phyloP scores from a whole-genome alignment of 2,329 filamentous ascomycete species.

The Cytospora piceicola region DNA sequence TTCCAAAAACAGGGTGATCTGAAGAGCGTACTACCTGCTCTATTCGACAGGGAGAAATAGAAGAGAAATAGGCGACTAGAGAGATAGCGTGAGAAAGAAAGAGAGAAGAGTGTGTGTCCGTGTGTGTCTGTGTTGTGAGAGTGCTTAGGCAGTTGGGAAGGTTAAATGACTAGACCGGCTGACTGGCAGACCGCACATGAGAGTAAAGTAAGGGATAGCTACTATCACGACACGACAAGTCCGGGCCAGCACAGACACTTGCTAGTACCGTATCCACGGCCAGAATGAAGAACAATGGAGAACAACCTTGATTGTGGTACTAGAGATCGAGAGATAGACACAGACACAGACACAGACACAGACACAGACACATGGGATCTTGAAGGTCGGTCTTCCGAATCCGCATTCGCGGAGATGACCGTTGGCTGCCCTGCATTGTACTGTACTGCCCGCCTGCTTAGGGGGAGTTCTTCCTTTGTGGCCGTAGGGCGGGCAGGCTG shows the following conservation, averaged over 20 bases:
- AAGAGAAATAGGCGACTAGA: no score
- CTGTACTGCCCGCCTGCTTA: no score
- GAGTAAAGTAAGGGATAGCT: background rate
- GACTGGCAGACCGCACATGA: no score
- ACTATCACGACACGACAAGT: background rate
- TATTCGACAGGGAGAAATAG: no score
- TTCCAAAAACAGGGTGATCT: background rate
- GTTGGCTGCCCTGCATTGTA: background rate
- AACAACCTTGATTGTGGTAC: no score
- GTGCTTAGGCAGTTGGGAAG: background rate
- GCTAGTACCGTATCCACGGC: background rate
- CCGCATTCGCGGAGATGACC: conserved; percentile 1
- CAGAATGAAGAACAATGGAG: no score
- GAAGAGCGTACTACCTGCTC: no score
- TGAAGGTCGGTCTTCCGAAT: background rate
- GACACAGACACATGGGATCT: background rate
- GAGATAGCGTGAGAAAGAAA: no score
- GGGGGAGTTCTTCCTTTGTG: background rate
- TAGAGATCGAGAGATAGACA: no score
- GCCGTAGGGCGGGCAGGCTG: no score
- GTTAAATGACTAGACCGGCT: background rate
- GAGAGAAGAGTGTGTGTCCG: no score
- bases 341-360: background rate
- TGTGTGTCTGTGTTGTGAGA: background rate
- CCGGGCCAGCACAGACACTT: background rate